Evolutionary conservation across 176 grass and related monocot species (phyloP).

Genomic region (Musa acuminata): DNA sequence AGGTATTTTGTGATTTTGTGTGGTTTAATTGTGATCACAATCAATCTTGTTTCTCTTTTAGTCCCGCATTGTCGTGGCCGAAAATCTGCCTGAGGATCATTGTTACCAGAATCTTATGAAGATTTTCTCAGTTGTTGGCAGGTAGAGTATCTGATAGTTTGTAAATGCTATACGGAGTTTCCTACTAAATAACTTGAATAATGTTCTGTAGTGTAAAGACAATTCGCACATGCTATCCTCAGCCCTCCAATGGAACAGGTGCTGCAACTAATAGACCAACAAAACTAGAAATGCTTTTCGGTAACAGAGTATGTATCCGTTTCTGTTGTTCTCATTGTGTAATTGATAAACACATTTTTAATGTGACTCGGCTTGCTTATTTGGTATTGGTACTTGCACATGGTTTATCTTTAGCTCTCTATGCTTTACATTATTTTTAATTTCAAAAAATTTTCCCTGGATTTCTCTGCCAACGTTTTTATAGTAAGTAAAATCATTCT

Average conservation of each 20-base stretch:
- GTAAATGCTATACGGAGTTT: neutral
- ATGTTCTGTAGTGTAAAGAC: constrained; percentile 73
- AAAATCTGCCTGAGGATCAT: constrained; percentile 98
- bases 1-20: neutral
- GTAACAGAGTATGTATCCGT: constrained; percentile 65
- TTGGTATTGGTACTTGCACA: neutral
- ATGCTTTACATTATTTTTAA: too few species aligned
- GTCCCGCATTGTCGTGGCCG: constrained; percentile 89
- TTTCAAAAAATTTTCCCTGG: too few species aligned
- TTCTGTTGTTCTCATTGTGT: neutral
- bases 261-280: constrained; percentile 78
- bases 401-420: too few species aligned
- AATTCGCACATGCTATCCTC: constrained; percentile 96
- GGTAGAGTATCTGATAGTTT: constrained; percentile 32
- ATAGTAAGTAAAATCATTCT: too few species aligned
- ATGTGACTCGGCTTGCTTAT: neutral
- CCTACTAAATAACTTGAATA: constrained; percentile 5
- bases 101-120: constrained; percentile 99
- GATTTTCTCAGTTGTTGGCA: constrained; percentile 86
- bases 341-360: too few species aligned
- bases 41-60: constrained; percentile 19
- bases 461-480: too few species aligned
- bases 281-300: constrained; percentile 97
- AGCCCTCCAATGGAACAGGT: constrained; percentile 68
- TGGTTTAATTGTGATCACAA: neutral